A percentile compares a stretch with the other conserved stretches of the same genome.
phyloP scores from a whole-genome alignment of 163 green algal genomes.

The Picocystis sp. region DNA sequence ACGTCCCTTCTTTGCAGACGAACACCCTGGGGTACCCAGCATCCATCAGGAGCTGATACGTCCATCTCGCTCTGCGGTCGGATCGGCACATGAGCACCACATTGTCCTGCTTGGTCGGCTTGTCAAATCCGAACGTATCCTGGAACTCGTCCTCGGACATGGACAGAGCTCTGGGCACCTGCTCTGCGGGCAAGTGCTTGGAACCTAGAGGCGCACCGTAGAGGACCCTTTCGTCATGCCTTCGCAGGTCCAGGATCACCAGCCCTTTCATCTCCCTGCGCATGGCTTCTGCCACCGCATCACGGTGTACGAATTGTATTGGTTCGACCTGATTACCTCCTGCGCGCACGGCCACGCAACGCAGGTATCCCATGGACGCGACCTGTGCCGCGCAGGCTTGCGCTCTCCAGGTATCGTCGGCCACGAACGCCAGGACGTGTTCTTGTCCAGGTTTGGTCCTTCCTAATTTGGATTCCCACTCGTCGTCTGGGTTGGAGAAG shows the following conservation, averaged over 20 bases:
- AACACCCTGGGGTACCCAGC: constrained; percentile 17
- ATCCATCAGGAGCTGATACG: constrained; percentile 39
- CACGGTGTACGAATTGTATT: too few species aligned
- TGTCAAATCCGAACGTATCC: constrained; percentile 27
- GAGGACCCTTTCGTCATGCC: not conserved
- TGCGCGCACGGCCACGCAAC: too few species aligned
- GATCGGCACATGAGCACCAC: constrained; percentile 35
- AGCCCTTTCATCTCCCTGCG: not conserved
- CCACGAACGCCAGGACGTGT: too few species aligned
- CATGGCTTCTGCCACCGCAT: too few species aligned
- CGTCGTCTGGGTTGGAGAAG: too few species aligned
- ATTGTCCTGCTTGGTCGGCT: constrained; percentile 22
- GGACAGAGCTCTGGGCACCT: constrained; percentile 27
- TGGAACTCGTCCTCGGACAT: constrained; percentile 21
- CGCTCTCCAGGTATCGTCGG: too few species aligned
- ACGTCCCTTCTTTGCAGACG: constrained; percentile 30
- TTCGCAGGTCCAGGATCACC: constrained; percentile 1
- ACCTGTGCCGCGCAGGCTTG: too few species aligned
- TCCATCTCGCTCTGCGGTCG: constrained; percentile 30
- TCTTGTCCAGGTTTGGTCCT: too few species aligned
- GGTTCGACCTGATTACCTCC: too few species aligned
- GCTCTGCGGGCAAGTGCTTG: constrained; percentile 13
- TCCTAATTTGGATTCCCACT: too few species aligned
- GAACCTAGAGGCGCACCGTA: not conserved
- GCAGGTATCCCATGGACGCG: too few species aligned